These are phyloP conservation scores for Daldinia vernicosa DNA, from an alignment of 495 filamentous ascomycete species.

Conservation along the genomic window DNA sequence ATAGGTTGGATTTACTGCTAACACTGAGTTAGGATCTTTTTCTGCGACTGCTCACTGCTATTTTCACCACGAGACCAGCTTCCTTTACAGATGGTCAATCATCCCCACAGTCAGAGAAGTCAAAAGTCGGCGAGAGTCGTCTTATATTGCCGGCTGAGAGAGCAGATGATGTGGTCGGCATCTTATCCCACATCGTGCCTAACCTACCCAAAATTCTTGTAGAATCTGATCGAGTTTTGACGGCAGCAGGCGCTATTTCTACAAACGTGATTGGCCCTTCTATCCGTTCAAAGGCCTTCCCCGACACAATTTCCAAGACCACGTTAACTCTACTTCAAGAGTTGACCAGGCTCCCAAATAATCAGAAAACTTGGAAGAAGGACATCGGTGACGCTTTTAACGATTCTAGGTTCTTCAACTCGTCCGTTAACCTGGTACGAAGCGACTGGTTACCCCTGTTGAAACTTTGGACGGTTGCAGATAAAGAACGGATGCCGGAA, in stretches of 20 bases:
- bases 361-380: slow-evolving; percentile 91
- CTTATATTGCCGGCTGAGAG: slow-evolving; percentile 44
- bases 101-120: slow-evolving; percentile 43
- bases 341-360: slow-evolving; percentile 76
- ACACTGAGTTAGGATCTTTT: slow-evolving; percentile 78
- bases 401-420: slow-evolving; percentile 82
- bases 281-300: slow-evolving; percentile 86
- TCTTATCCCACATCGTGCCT: slow-evolving; percentile 80
- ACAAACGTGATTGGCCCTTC: slow-evolving; percentile 83
- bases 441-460: slow-evolving; percentile 83
- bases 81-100: slow-evolving; percentile 61
- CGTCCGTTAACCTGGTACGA: slow-evolving; percentile 70
- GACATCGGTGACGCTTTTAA: slow-evolving; percentile 92
- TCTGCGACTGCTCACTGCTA: slow-evolving; percentile 83
- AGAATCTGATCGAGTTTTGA: slow-evolving; percentile 82
- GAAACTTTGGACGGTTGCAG: slow-evolving; percentile 79
- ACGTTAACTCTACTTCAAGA: slow-evolving; percentile 79
- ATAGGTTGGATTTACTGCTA: slow-evolving; percentile 34
- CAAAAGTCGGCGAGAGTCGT: slow-evolving; percentile 36
- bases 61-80: slow-evolving; percentile 87
- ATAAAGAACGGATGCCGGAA: slow-evolving; percentile 89
- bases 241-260: slow-evolving; percentile 80
- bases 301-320: slow-evolving; percentile 79
- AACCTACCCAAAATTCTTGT: slow-evolving; percentile 85
- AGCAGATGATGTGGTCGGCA: slow-evolving; percentile 81